phyloP scores from a whole-genome alignment of 2,329 filamentous ascomycete genomes.

The Aspergillus sp. region DNA sequence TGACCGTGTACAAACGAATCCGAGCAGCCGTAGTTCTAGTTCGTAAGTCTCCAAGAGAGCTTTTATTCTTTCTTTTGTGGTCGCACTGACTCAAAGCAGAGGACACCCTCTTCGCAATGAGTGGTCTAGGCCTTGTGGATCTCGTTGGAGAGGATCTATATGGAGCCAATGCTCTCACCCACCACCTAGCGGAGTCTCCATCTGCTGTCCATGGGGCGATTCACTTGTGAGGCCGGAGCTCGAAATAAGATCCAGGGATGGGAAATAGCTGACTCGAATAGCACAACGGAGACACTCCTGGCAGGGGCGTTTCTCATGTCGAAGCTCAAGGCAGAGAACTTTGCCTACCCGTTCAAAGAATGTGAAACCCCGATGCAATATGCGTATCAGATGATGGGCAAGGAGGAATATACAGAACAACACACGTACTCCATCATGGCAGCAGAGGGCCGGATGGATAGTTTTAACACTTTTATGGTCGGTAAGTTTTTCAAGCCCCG shows the following conservation, averaged over 20 bases:
- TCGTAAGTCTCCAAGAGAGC: constrained; percentile 13
- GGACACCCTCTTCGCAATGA: constrained; percentile 38
- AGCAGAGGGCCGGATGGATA: constrained; percentile 36
- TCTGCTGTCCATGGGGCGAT: constrained; percentile 38
- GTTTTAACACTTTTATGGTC: constrained; percentile 41
- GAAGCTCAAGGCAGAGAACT: constrained; percentile 35
- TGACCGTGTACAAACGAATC: not conserved
- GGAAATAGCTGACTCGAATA: constrained; percentile 6
- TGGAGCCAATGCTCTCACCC: constrained; percentile 34
- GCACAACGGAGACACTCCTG: constrained; percentile 36
- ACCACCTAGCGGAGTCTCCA: constrained; percentile 34
- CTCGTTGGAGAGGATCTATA: constrained; percentile 31
- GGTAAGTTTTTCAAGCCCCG: constrained; percentile 38
- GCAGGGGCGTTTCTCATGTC: constrained; percentile 38
- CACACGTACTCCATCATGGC: constrained; percentile 41
- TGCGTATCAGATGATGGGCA: constrained; percentile 33
- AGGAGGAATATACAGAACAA: constrained; percentile 26
- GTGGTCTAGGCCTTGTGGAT: constrained; percentile 36
- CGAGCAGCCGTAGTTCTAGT: constrained; percentile 22
- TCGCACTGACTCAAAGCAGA: constrained; percentile 23
- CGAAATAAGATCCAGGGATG: not conserved
- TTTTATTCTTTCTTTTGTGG: not conserved
- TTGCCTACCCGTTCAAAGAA: constrained; percentile 37
- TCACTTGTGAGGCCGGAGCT: constrained; percentile 31
- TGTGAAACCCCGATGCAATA: constrained; percentile 36